Percentiles rank a stretch among this genome's conserved stretches.
These are phyloP conservation scores for Elsinoe fawcettii DNA, from an alignment of 2,329 filamentous ascomycete genomes.

Conservation along the genomic window DNA sequence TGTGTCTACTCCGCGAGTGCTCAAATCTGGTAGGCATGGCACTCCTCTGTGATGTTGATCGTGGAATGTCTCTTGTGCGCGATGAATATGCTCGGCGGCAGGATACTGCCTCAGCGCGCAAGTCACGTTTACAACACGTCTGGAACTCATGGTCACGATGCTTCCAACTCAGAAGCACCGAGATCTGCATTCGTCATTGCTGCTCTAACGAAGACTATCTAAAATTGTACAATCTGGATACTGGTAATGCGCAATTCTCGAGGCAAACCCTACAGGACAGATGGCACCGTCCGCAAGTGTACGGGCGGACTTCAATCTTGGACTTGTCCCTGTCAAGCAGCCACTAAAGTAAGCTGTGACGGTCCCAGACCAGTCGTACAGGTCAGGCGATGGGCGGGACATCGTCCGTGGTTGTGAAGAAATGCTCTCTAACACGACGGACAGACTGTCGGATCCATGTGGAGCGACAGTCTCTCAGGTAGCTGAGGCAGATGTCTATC, in stretches of 20 bases:
- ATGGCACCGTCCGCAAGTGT: not conserved
- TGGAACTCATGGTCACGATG: too few species aligned
- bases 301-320: conserved; percentile 1
- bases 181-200: not conserved
- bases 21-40: too few species aligned
- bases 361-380: not conserved
- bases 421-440: not conserved
- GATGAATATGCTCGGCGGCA: too few species aligned
- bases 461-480: not conserved
- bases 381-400: not conserved
- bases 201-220: not conserved
- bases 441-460: not conserved
- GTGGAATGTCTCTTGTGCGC: too few species aligned
- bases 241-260: not conserved
- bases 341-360: not conserved
- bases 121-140: too few species aligned
- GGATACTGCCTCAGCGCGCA: too few species aligned
- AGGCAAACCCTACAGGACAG: not conserved
- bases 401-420: not conserved
- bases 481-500: not conserved
- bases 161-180: too few species aligned
- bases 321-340: not conserved
- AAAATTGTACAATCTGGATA: conserved; percentile 1
- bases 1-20: too few species aligned
- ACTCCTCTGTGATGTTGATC: too few species aligned